These are phyloP conservation scores for Colletotrichum brevisporum DNA, from an alignment of 2,329 filamentous ascomycete genomes.

Conservation along the genomic window DNA sequence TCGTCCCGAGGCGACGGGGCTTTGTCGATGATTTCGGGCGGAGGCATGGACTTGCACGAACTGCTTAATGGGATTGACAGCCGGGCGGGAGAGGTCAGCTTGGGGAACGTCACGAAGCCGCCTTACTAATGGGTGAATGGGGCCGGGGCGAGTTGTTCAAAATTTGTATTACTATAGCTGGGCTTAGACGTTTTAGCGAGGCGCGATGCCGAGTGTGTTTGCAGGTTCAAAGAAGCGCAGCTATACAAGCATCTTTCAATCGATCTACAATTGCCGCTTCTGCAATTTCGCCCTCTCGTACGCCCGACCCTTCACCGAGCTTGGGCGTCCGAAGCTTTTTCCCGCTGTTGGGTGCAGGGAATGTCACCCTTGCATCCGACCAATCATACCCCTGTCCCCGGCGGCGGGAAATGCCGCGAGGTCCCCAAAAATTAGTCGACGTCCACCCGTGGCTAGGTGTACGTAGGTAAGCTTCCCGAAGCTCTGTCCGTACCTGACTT, in stretches of 20 bases:
- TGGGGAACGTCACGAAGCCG: constrained; percentile 63
- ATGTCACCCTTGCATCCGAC: constrained; percentile 30
- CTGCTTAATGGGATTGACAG: constrained; percentile 67
- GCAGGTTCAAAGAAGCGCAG: constrained; percentile 19
- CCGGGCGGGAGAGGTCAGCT: constrained; percentile 58
- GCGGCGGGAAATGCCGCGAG: constrained; percentile 16
- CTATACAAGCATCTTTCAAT: constrained; percentile 16
- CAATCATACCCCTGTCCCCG: constrained; percentile 20
- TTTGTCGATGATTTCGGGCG: constrained; percentile 52
- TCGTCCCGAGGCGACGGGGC: constrained; percentile 43
- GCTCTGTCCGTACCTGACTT: constrained; percentile 3
- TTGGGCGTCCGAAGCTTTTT: neutral
- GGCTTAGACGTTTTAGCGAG: constrained; percentile 39
- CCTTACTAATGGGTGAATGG: constrained; percentile 57
- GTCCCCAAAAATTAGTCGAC: constrained; percentile 32
- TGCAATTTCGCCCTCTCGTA: neutral
- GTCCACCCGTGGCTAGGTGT: constrained; percentile 9
- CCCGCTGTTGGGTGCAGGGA: neutral
- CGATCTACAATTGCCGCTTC: neutral
- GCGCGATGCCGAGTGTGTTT: constrained; percentile 35
- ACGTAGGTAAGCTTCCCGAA: neutral
- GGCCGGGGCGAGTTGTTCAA: constrained; percentile 1
- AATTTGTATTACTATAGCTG: constrained; percentile 36
- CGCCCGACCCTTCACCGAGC: constrained; percentile 27
- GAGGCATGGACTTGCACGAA: constrained; percentile 63